These are phyloP conservation scores for Claviceps sp. DNA, from an alignment of 2,329 filamentous ascomycete genomes.

Conservation along the genomic window DNA sequence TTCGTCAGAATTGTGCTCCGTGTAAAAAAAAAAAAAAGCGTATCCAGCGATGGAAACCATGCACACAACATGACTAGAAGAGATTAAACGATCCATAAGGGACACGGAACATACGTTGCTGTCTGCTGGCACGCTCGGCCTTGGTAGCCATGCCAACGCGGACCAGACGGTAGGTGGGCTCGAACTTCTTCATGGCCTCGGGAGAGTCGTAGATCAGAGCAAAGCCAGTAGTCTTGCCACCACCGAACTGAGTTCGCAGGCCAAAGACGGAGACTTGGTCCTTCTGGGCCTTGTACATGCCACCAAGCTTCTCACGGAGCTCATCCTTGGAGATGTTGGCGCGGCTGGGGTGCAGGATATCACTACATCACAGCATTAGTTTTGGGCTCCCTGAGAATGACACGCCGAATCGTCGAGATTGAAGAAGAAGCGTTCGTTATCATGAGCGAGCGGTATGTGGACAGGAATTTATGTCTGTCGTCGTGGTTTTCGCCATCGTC, in stretches of 20 bases:
- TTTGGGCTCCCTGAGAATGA: not conserved
- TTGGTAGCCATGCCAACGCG: conserved; percentile 85
- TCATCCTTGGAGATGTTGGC: conserved; percentile 99
- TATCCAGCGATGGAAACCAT: no score
- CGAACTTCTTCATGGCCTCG: conserved; percentile 99
- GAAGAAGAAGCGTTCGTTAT: conserved; percentile 1
- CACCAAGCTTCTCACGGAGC: conserved; percentile 85
- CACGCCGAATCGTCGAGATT: not conserved
- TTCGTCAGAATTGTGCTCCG: conserved; percentile 7
- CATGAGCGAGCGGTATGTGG: conserved; percentile 2
- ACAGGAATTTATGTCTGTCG: not conserved
- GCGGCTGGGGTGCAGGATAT: conserved; percentile 97
- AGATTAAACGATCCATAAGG: no score
- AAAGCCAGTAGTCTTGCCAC: conserved; percentile 98
- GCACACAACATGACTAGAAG: no score
- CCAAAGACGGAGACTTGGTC: conserved; percentile 97
- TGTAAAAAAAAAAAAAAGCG: no score
- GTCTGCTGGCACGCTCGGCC: conserved; percentile 94
- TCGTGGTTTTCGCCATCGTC: not conserved
- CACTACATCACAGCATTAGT: conserved; percentile 41
- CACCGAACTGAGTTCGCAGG: conserved; percentile 97
- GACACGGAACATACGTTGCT: conserved; percentile 73
- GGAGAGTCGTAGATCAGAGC: conserved; percentile 96
- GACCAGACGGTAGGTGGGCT: conserved; percentile 94
- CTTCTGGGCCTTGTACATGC: conserved; percentile 97